These are phyloP conservation scores for Entomortierella parvispora DNA, from an alignment of 192 early-diverging fungal species.

Conservation along the genomic window DNA sequence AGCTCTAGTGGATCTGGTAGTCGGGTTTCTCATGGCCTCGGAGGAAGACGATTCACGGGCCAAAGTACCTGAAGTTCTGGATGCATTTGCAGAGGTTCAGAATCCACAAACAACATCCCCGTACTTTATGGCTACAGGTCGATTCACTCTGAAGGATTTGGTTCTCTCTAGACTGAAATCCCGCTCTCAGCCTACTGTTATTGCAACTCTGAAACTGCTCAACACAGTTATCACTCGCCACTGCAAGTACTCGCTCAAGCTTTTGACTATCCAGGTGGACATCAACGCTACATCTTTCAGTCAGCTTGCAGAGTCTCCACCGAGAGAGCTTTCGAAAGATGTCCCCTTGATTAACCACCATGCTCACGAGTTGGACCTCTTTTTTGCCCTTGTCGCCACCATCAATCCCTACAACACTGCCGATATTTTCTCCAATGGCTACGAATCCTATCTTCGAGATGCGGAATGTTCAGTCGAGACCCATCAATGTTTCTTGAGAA, in stretches of 20 bases:
- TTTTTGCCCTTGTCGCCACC: slow-evolving; percentile 61
- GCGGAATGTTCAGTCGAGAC: slow-evolving; percentile 58
- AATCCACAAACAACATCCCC: slow-evolving; percentile 58
- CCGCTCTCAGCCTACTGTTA: slow-evolving; percentile 85
- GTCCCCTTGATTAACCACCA: slow-evolving; percentile 62
- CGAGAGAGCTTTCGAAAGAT: slow-evolving; percentile 2
- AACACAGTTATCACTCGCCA: slow-evolving; percentile 82
- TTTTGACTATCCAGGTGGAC: slow-evolving; percentile 79
- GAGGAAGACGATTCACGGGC: slow-evolving; percentile 53
- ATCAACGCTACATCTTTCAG: slow-evolving; percentile 46
- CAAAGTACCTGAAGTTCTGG: slow-evolving; percentile 25
- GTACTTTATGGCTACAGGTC: slow-evolving; percentile 62
- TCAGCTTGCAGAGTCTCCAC: slow-evolving; percentile 4
- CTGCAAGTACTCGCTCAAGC: slow-evolving; percentile 75
- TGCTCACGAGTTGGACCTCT: slow-evolving; percentile 64
- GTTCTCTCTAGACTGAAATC: slow-evolving; percentile 91
- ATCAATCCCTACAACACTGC: slow-evolving; percentile 59
- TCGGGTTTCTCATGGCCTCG: slow-evolving; percentile 81
- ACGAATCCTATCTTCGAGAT: slow-evolving; percentile 65
- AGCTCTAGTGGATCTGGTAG: slow-evolving; percentile 76
- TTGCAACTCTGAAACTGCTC: slow-evolving; percentile 84
- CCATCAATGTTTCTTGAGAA: slow-evolving; percentile 55
- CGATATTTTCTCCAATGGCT: slow-evolving; percentile 62
- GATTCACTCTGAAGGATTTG: slow-evolving; percentile 83
- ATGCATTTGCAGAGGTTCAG: slow-evolving; percentile 58